phyloP scores from a whole-genome alignment of 129 eudicot species.

The Escallonia rubra region DNA sequence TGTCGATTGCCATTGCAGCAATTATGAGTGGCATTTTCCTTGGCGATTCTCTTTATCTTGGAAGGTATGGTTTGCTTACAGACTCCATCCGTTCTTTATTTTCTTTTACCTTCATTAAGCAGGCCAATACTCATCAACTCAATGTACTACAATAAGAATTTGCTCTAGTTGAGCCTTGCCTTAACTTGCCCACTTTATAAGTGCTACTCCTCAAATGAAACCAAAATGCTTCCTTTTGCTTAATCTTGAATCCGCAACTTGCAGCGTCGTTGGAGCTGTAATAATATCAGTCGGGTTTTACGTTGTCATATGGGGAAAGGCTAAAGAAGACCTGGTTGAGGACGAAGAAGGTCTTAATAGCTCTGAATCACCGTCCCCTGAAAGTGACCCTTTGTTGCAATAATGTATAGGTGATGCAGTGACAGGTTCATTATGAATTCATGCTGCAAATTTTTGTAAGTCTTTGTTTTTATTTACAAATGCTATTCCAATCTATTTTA shows the following conservation, averaged over 20 bases:
- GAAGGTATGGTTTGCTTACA: background rate
- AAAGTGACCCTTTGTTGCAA: background rate
- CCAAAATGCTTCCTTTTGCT: background rate
- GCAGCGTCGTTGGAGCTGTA: conserved; percentile 22
- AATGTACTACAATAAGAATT: no score
- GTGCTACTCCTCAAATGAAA: no score
- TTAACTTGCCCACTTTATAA: no score
- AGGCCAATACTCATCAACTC: no score
- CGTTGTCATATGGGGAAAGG: conserved; percentile 20
- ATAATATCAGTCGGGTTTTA: conserved; percentile 18
- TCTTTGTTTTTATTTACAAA: no score
- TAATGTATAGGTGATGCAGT: background rate
- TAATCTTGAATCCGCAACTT: background rate
- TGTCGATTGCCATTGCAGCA: conserved; percentile 13
- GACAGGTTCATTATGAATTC: no score
- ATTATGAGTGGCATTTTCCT: conserved; percentile 13
- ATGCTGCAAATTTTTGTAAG: no score
- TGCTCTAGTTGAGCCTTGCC: no score
- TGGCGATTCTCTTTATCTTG: conserved; percentile 12
- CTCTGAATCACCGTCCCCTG: background rate
- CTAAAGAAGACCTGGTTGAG: conserved; percentile 5
- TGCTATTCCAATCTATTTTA: no score
- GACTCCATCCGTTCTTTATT: no score
- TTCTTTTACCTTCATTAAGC: no score
- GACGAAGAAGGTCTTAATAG: background rate